Evolutionary conservation across 305 asterid genomes (phyloP), one percentile per base, ranked within the genome.

Genomic region (Fraxinus velutina): DNA sequence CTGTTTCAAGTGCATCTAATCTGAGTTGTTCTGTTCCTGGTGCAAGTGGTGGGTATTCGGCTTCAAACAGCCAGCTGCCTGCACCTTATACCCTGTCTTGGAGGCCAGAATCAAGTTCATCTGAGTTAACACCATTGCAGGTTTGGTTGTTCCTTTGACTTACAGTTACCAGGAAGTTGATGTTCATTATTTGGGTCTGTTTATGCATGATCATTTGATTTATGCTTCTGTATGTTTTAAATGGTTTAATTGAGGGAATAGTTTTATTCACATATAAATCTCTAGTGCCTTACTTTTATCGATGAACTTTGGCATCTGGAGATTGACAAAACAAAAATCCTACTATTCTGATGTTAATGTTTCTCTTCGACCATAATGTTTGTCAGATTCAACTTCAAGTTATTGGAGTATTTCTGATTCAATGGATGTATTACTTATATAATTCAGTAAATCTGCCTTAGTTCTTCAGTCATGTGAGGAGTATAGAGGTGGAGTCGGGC

Each of bases 111-210:
- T 86, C 92, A 78, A 82, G 87, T 81, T 81, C 92, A 42, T 85
- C 95, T 80, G 93, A 88, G 81, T 84, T 83, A 85, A 82, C 90
- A 79, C 68, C 88, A 78, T 82, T 84, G 84, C 97, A 96, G 98
- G 99, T 94, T 91, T 91, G 92, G 86, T 84, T 55, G 87, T 88
- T 83, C 83, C 36, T 85, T 44, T 80, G 27, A 24, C 64, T 84
- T 80, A 47, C 77, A 30, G 79, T 74, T 79, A 81, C 32, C 64
- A 29, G 15, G 75, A 70, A 30, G 75, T 74, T 66, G 79, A 82
- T 10, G 55, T 83, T 78, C 37, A 77, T 64, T 55, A 55, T 74
- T n/a, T 17, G 1, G 9, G 7, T 5, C 42, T 30, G 75, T 29
- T 10, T 70, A 22, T 32, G 10, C 37, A 30, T 30, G 21, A 27